These are phyloP conservation scores for Globisporangium barbulae DNA, from an alignment of 352 stramenopile species.

Conservation along the genomic window DNA sequence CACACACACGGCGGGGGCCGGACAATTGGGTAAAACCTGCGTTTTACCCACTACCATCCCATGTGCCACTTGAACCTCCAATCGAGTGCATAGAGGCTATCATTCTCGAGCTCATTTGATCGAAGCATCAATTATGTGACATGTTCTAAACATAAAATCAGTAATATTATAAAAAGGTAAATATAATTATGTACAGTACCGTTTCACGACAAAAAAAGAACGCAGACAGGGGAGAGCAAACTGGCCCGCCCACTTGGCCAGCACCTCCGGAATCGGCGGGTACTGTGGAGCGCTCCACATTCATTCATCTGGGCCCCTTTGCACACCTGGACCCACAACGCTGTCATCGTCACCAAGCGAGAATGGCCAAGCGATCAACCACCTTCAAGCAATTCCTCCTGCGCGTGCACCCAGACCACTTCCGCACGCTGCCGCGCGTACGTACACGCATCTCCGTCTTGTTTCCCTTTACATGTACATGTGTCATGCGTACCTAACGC, in stretches of 20 bases:
- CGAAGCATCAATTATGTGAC: no score
- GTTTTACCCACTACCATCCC: slow-evolving; percentile 14
- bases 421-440: slow-evolving; percentile 46
- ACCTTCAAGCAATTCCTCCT: slow-evolving; percentile 74
- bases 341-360: background rate
- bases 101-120: background rate
- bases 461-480: background rate
- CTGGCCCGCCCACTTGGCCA: slow-evolving; percentile 18
- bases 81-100: background rate
- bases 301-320: background rate
- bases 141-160: no score
- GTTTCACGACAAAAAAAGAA: background rate
- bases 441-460: background rate
- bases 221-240: background rate
- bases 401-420: slow-evolving; percentile 67
- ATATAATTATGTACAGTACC: background rate
- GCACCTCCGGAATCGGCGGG: slow-evolving; percentile 11
- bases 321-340: slow-evolving; percentile 10
- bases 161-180: background rate
- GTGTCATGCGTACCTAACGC: background rate
- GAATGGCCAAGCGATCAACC: slow-evolving; percentile 43
- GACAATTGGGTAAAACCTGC: background rate
- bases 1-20: slow-evolving; percentile 2
- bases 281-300: slow-evolving; percentile 14
- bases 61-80: slow-evolving; percentile 2